phyloP scores from a whole-genome alignment of 768 basidiomycete genomes.

The Lactarius deliciosus region DNA sequence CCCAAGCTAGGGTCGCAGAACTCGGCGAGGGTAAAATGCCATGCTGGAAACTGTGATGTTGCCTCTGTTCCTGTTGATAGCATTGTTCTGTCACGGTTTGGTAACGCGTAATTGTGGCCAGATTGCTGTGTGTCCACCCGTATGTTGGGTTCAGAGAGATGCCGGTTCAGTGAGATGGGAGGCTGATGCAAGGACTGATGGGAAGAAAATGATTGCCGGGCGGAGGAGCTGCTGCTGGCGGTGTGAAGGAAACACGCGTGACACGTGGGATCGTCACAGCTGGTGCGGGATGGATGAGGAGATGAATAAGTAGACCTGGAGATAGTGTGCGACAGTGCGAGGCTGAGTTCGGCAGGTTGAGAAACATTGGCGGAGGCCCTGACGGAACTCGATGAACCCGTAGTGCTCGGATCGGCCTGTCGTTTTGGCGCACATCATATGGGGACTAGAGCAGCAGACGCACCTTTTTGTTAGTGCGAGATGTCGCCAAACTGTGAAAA shows the following conservation, averaged over 20 bases:
- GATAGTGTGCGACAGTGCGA: not conserved
- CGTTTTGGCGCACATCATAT: too few species aligned
- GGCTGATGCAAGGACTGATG: conserved; percentile 7
- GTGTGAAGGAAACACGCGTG: conserved; percentile 21
- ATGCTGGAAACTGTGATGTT: conserved; percentile 22
- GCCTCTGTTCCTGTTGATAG: conserved; percentile 10
- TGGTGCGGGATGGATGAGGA: conserved; percentile 3
- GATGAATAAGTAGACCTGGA: conserved; percentile 11
- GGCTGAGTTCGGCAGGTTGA: conserved; percentile 5
- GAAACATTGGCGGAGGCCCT: conserved; percentile 15
- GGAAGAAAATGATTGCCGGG: conserved; percentile 10
- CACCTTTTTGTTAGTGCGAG: too few species aligned
- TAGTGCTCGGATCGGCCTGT: too few species aligned
- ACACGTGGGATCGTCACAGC: conserved; percentile 12
- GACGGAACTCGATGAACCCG: too few species aligned
- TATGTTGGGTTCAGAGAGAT: conserved; percentile 25
- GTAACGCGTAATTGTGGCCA: conserved; percentile 5
- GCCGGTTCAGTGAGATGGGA: conserved; percentile 10
- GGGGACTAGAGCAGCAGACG: too few species aligned
- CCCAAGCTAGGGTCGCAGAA: conserved; percentile 19
- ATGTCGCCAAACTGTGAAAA: too few species aligned
- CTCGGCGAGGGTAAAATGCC: conserved; percentile 17
- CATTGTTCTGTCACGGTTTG: conserved; percentile 6
- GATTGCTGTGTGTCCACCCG: conserved; percentile 10
- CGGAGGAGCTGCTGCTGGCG: conserved; percentile 12